phyloP scores from a whole-genome alignment of 257 asterid genomes.

The Capsicum baccatum region DNA sequence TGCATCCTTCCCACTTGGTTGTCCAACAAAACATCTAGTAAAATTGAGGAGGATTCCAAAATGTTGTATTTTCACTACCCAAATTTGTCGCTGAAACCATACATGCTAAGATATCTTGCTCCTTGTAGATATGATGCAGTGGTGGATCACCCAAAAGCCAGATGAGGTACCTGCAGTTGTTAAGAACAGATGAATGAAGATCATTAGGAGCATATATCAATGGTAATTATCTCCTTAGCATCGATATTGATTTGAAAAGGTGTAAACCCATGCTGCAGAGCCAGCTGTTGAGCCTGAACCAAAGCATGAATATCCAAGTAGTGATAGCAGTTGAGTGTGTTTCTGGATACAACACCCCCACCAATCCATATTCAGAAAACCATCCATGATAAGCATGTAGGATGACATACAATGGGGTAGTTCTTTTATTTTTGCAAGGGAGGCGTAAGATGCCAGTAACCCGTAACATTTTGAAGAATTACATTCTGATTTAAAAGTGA shows the following conservation, averaged over 20 bases:
- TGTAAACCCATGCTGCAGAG: neutral
- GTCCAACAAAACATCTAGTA: neutral
- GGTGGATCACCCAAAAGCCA: neutral
- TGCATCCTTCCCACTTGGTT: neutral
- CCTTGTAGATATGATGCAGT: neutral
- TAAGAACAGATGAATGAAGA: neutral
- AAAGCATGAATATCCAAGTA: neutral
- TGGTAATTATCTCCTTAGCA: neutral
- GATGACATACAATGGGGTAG: neutral
- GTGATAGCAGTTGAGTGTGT: too few species aligned
- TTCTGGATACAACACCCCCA: too few species aligned
- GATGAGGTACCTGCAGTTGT: neutral
- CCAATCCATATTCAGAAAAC: too few species aligned
- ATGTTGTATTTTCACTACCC: neutral
- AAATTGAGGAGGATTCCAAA: neutral
- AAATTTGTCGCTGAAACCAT: neutral
- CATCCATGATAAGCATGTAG: neutral
- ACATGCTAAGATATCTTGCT: neutral
- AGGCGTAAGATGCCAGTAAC: neutral
- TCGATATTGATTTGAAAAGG: neutral
- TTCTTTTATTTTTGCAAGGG: neutral
- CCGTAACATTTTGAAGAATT: neutral
- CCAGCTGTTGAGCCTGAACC: neutral
- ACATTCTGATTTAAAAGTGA: slow-evolving; percentile 5
- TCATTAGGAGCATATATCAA: neutral